Evolutionary conservation across 2,329 filamentous ascomycete species (phyloP), one percentile per base, ranked within the genome.

Genomic region (Teratosphaeriaceae sp.): DNA sequence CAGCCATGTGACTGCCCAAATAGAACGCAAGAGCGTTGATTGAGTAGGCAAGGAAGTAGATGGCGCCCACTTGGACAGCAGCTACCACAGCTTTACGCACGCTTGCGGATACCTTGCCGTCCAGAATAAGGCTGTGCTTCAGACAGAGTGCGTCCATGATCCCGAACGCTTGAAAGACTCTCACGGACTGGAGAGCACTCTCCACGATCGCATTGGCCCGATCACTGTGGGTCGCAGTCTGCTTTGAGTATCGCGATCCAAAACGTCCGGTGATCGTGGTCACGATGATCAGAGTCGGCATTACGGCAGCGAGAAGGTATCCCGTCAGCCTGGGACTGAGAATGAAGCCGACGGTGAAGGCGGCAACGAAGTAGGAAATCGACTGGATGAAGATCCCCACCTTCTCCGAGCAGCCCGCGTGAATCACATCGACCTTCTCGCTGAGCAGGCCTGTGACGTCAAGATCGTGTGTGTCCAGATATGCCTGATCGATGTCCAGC

Each of bases 401-500:
- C 42, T 72, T 72, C 43, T 72, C 69, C 1, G 68, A 70, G 16
- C 66, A 69, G 3, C 69, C 68, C 7, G 68, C 60, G 44, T 71
- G 67, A n/a, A 70, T 68, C 1, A 60, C 63, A 43, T 70, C 67
- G 16, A 66, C 67, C 48, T 69, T 70, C 34, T 69, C 67, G 6
- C 67, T 70, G 5, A 71, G 56, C 20, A 69, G 61, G 12, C 60
- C 62, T 13, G 70, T 68, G 53, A 75, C 68, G 54, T 76, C 72
- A 16, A 72, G 67, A 27, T 70, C 66, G 46, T 70, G 61, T 11
- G 67, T 66, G 45, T 77, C 73, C 47, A 74, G 72, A 51, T 72
- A 76, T 9, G 70, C 62, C 51, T 73, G 70, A 40, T 76, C 72
- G 54, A 75, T 67, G 22, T 73, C 67, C 18, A 76, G 56, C 6